Conservation (phyloP, 345 rosid species). For the Turnera subulata region DNA sequence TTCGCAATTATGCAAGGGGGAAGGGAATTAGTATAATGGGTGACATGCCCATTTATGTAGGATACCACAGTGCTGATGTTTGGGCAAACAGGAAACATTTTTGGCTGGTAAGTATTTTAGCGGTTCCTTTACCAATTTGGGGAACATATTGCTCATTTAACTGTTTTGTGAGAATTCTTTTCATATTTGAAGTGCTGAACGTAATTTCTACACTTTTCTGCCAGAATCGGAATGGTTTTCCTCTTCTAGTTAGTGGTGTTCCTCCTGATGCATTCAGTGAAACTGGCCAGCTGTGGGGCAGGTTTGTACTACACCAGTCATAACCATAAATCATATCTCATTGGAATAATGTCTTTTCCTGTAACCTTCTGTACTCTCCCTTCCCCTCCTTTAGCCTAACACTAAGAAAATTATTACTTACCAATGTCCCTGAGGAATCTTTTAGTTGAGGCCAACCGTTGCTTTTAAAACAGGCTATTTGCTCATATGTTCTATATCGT, state of each 20-base stretch:
- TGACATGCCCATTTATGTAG: constrained; percentile 97
- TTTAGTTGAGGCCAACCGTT: too few relatives aligned
- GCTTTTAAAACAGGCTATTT: not conserved
- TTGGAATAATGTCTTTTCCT: constrained; percentile 5
- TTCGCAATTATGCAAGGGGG: constrained; percentile 56
- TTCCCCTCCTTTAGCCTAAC: too few relatives aligned
- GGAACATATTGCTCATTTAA: not conserved
- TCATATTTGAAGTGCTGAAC: constrained; percentile 1
- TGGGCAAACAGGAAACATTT: constrained; percentile 95
- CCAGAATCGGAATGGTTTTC: constrained; percentile 81
- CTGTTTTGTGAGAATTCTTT: not conserved
- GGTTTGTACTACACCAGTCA: constrained; percentile 38
- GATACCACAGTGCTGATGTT: constrained; percentile 95
- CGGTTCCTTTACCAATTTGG: constrained; percentile 9
- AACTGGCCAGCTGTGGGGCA: constrained; percentile 94
- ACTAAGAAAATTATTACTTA: too few relatives aligned
- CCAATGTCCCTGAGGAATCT: too few relatives aligned
- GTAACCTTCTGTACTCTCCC: too few relatives aligned
- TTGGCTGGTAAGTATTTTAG: constrained; percentile 55
- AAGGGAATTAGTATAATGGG: constrained; percentile 93
- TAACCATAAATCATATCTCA: not conserved
- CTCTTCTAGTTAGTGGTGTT: constrained; percentile 83
- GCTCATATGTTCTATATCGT: not conserved
- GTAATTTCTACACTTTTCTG: constrained; percentile 15
- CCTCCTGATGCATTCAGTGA: constrained; percentile 97